Conservation (phyloP, 164 flowering plant species). For the Annona squamosa region DNA sequence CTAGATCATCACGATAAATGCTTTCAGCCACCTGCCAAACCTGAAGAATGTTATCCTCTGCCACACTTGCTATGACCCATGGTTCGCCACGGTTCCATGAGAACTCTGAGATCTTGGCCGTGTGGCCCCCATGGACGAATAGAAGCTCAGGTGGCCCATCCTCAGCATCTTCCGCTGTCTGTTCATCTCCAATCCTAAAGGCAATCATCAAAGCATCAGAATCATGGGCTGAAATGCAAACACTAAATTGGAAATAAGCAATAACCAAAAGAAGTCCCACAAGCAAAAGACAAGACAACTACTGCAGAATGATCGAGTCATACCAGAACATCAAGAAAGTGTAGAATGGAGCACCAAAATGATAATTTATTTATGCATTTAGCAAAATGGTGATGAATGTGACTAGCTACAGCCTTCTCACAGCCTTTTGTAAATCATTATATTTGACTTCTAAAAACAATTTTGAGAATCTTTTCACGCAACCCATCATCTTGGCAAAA, state of each 20-base stretch:
- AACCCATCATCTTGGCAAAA: too few species aligned
- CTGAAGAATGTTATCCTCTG: constrained; percentile 88
- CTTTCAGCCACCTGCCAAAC: constrained; percentile 88
- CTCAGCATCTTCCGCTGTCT: constrained; percentile 74
- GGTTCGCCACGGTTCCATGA: constrained; percentile 81
- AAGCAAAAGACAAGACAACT: too few species aligned
- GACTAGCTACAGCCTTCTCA: too few species aligned
- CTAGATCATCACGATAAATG: constrained; percentile 62
- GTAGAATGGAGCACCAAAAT: too few species aligned
- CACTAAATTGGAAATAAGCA: neutral
- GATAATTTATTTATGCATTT: too few species aligned
- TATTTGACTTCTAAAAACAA: too few species aligned
- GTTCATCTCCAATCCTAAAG: constrained; percentile 90
- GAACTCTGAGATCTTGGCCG: constrained; percentile 82
- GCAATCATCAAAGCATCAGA: constrained; percentile 1
- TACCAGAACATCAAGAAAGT: too few species aligned
- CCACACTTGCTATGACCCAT: constrained; percentile 87
- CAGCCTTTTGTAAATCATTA: too few species aligned
- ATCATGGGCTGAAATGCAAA: neutral
- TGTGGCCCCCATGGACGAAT: constrained; percentile 93
- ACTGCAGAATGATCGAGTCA: too few species aligned
- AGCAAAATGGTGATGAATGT: too few species aligned
- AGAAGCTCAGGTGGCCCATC: constrained; percentile 97
- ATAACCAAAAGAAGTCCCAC: too few species aligned
- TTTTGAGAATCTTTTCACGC: too few species aligned